Evolutionary conservation across 345 rosid species (phyloP).

Genomic region (Corchorus olitorius): DNA sequence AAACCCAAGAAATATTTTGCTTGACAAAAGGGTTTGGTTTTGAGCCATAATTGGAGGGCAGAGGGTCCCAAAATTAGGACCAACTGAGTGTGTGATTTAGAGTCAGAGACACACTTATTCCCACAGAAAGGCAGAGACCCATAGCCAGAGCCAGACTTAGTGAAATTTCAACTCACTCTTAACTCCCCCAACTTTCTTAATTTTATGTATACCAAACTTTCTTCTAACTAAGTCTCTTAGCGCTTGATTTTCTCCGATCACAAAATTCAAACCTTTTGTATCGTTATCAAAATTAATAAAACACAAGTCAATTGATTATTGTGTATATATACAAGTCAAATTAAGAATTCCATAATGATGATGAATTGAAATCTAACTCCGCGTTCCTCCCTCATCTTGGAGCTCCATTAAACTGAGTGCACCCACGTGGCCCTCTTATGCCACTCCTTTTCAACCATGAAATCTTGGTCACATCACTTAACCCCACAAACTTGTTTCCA

Average conservation of each 20-base stretch:
- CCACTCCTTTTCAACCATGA: constrained; percentile 19
- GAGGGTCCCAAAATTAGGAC: constrained; percentile 25
- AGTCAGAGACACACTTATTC: background rate
- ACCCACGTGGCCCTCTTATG: constrained; percentile 23
- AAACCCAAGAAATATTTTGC: background rate
- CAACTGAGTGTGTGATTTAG: constrained; percentile 17
- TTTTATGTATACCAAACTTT: background rate
- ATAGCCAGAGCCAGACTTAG: background rate
- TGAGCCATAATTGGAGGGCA: constrained; percentile 17
- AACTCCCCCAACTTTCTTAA: background rate
- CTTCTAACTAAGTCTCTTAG: background rate
- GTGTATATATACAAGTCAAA: too few species aligned
- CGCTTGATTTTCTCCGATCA: too few species aligned
- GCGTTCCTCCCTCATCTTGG: constrained; percentile 25
- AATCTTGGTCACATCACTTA: constrained; percentile 25
- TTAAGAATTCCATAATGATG: too few species aligned
- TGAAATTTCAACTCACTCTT: background rate
- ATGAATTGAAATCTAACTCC: constrained; percentile 8
- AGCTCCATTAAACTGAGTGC: background rate
- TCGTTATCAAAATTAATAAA: too few species aligned
- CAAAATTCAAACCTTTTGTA: too few species aligned
- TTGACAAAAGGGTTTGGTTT: background rate
- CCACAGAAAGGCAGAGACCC: background rate
- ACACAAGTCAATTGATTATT: too few species aligned
- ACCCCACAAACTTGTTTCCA: constrained; percentile 13